Percentiles rank a stretch among this genome's conserved stretches.
phyloP scores from a whole-genome alignment of 495 filamentous ascomycete genomes.

The Gamarada debralockiae region DNA sequence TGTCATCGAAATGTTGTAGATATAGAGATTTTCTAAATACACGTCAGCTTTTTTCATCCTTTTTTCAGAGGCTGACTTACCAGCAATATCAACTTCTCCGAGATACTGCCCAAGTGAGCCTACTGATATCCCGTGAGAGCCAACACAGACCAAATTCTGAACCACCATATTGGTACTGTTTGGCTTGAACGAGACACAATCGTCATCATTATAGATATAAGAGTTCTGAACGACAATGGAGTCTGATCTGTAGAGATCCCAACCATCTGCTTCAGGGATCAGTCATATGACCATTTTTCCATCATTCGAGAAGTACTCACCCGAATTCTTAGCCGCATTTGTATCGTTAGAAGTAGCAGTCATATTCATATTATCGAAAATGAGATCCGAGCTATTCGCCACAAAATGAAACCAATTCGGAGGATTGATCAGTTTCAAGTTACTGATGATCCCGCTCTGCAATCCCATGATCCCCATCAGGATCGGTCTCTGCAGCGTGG shows the following conservation, averaged over 20 bases:
- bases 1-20: conserved; percentile 62
- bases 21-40: conserved; percentile 51
- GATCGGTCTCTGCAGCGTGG: conserved; percentile 51
- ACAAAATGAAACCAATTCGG: conserved; percentile 66
- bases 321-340: conserved; percentile 59
- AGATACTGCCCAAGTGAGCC: conserved; percentile 63
- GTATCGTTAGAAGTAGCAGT: conserved; percentile 42
- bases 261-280: conserved; percentile 49
- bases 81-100: conserved; percentile 50
- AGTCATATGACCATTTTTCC: too few relatives aligned
- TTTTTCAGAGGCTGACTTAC: neutral
- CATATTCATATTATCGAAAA: conserved; percentile 62
- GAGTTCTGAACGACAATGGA: conserved; percentile 64
- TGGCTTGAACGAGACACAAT: conserved; percentile 72
- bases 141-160: conserved; percentile 62
- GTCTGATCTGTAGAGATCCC: conserved; percentile 59
- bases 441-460: conserved; percentile 52
- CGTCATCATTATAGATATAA: conserved; percentile 61
- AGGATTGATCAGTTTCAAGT: conserved; percentile 56
- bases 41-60: neutral
- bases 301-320: neutral
- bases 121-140: conserved; percentile 67
- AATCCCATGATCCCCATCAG: conserved; percentile 58
- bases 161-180: conserved; percentile 68
- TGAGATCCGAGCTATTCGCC: conserved; percentile 58